Base-by-base conservation (phyloP, 73 alveolate genomes). In the Paramecium biaurelia region DNA sequence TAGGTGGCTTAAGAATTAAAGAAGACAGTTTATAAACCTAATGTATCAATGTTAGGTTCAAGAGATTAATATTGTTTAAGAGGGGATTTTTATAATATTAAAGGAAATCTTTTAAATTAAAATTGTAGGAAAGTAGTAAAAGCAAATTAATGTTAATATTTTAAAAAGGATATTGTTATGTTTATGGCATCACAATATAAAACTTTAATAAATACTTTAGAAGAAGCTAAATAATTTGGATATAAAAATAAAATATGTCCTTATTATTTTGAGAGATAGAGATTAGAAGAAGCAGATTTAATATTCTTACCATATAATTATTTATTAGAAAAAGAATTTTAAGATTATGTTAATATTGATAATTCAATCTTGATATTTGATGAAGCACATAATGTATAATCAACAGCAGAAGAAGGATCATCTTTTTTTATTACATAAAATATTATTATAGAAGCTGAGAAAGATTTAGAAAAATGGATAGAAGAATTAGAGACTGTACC, bases 21-120 rank as follows among this genome's bases (percentile, higher is more conserved):
- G 79, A 92, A 76, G 10, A 96, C 99, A 0, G 93, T 90, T 35
- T 95, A 96, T 93, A 84, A 70, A 23, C 98, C 98, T 10, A 96
- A 59, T 18, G 92, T 95, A 32, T 84, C 95, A 7, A 86, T 93
- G 70, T 76, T 96, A 59, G 96, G 97, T 30, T 95, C 98, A 10
- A 97, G 99, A 90, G 96, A 95, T 59, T 86, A 96, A 49, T 92
- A 92, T 8, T 97, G 99, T 94, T 72, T 97, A 11, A 95, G 96
- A 82, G 68, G 87, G 23, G 92, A 95, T n/a, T 41, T 95, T 26
- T 57, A 67, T 30, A 67, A 82, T 45, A 57, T 92, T 4, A 82
- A 72, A 72, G 94, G 94, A 20, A 56, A 49, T 43, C 23, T 89
- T 5, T 38, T 89, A 14, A 89, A 89, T 72, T 70, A 57, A n/a